Evolutionary conservation across 2,329 filamentous ascomycete genomes (phyloP).

Genomic region (Aspergillus fischeri): DNA sequence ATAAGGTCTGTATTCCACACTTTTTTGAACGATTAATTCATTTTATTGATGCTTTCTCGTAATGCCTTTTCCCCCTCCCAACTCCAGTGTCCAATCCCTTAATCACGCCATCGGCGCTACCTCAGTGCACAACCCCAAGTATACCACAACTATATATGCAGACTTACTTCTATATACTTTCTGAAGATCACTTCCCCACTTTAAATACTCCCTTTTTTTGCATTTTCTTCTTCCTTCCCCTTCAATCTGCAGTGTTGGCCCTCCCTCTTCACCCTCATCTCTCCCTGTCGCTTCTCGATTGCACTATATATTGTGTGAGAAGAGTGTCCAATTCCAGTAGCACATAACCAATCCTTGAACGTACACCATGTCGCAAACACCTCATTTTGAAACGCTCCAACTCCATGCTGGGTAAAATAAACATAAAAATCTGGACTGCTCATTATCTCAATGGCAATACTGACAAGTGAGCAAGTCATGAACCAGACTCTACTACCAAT

Average conservation of each 20-base stretch:
- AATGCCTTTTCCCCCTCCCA: not conserved
- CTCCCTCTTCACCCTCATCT: not conserved
- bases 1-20: not conserved
- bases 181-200: not conserved
- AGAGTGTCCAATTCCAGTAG: not conserved
- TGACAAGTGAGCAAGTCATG: slow-evolving; percentile 55
- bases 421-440: slow-evolving; percentile 3
- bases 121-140: not conserved
- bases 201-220: not conserved
- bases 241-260: not conserved
- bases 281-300: not conserved
- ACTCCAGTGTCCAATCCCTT: not conserved
- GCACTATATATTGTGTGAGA: not conserved
- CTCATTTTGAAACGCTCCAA: slow-evolving; percentile 77
- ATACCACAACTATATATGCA: not conserved
- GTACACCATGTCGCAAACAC: slow-evolving; percentile 33
- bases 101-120: slow-evolving; percentile 14
- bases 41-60: not conserved
- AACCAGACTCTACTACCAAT: slow-evolving; percentile 76
- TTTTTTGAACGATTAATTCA: not conserved
- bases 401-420: slow-evolving; percentile 70
- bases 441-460: not conserved
- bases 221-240: not conserved
- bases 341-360: not conserved
- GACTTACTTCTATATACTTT: not conserved